Percentiles rank a stretch among this genome's conserved stretches.
phyloP scores from a whole-genome alignment of 257 asterid species.

The Salvia splendens region DNA sequence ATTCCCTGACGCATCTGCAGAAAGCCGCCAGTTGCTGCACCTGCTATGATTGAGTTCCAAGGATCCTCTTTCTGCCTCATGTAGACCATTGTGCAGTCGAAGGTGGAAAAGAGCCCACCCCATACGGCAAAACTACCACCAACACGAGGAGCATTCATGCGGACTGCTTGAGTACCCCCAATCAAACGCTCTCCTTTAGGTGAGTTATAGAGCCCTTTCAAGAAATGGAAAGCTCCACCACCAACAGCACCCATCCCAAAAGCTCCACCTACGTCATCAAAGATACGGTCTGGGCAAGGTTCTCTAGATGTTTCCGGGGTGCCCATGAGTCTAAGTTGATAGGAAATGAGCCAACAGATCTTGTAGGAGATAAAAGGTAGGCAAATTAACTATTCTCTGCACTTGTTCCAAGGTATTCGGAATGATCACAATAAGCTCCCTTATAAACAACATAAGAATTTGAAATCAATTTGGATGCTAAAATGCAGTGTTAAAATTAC shows the following conservation, averaged over 20 bases:
- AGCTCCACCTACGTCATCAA: conserved; percentile 85
- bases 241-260: conserved; percentile 92
- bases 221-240: conserved; percentile 80
- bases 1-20: conserved; percentile 85
- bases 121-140: conserved; percentile 99
- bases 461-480: no score
- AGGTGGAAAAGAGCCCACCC: conserved; percentile 93
- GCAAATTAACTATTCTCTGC: not conserved
- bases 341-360: not conserved
- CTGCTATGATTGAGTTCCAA: conserved; percentile 86
- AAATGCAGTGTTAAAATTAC: no score
- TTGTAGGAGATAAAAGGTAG: not conserved
- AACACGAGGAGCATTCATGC: conserved; percentile 94
- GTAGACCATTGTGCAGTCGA: conserved; percentile 87
- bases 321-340: conserved; percentile 47
- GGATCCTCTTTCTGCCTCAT: conserved; percentile 90
- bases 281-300: conserved; percentile 96
- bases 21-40: conserved; percentile 97
- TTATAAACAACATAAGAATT: conserved; percentile 11
- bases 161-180: conserved; percentile 83
- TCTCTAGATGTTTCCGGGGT: conserved; percentile 91
- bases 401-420: not conserved
- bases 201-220: conserved; percentile 76
- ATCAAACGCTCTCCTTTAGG: conserved; percentile 82
- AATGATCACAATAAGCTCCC: conserved; percentile 6